Conservation (phyloP, 2,329 filamentous ascomycete species). For the Penicillium sp. region DNA sequence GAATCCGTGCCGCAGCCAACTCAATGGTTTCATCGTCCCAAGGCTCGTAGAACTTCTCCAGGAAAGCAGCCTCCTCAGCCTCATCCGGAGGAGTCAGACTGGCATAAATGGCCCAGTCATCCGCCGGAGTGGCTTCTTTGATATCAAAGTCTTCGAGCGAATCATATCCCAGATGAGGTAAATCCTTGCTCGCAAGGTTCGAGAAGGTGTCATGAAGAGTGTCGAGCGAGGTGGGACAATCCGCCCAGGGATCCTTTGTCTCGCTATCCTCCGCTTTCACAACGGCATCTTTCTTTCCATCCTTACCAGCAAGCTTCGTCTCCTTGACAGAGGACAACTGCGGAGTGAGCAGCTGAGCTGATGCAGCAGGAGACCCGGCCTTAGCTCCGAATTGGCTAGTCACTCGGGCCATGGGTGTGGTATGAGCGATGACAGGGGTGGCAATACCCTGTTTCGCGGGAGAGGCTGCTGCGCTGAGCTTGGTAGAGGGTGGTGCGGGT, state of each 20-base stretch:
- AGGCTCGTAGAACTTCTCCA: slow-evolving; percentile 9
- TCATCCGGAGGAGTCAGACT: slow-evolving; percentile 39
- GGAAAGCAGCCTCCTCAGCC: slow-evolving; percentile 10
- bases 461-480: slow-evolving; percentile 21
- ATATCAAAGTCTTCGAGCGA: slow-evolving; percentile 41
- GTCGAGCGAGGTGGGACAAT: slow-evolving; percentile 39
- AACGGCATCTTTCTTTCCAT: slow-evolving; percentile 6
- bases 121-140: slow-evolving; percentile 21
- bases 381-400: slow-evolving; percentile 36
- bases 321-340: slow-evolving; percentile 25
- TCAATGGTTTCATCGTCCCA: slow-evolving; percentile 19
- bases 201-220: slow-evolving; percentile 41
- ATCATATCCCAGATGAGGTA: slow-evolving; percentile 33
- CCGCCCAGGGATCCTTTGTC: slow-evolving; percentile 38
- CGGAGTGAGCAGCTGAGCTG: slow-evolving; percentile 37
- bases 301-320: slow-evolving; percentile 27
- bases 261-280: slow-evolving; percentile 8
- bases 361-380: slow-evolving; percentile 32
- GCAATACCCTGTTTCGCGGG: slow-evolving; percentile 30
- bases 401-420: slow-evolving; percentile 36
- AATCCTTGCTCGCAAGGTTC: slow-evolving; percentile 30
- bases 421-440: slow-evolving; percentile 31
- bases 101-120: slow-evolving; percentile 25
- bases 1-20: slow-evolving; percentile 15
- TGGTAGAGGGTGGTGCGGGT: slow-evolving; percentile 15